phyloP scores from a whole-genome alignment of 1,139 yeast species.

The Hemisphaericaspora lyxosophila region DNA sequence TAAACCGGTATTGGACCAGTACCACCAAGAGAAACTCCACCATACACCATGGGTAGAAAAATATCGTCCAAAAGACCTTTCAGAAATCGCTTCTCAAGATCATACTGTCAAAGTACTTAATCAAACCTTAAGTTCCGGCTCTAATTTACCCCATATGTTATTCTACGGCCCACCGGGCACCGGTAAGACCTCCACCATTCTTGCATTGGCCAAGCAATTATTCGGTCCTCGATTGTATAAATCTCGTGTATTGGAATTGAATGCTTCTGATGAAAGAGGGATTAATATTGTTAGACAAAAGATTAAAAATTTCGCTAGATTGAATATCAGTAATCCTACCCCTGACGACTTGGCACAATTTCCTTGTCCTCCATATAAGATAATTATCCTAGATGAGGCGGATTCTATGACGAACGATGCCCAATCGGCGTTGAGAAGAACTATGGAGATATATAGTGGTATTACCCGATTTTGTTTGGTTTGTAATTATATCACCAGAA shows the following conservation, averaged over 20 bases:
- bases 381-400: constrained; percentile 88
- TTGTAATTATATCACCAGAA: constrained; percentile 93
- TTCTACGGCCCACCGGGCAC: constrained; percentile 99
- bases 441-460: constrained; percentile 91
- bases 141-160: constrained; percentile 91
- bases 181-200: constrained; percentile 90
- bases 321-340: constrained; percentile 80
- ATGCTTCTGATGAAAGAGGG: constrained; percentile 97
- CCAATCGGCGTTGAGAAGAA: constrained; percentile 89
- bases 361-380: constrained; percentile 95
- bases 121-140: constrained; percentile 53
- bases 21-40: constrained; percentile 44
- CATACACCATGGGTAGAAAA: constrained; percentile 80
- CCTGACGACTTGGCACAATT: constrained; percentile 64
- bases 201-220: constrained; percentile 82
- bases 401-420: constrained; percentile 99
- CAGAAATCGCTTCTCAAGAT: constrained; percentile 89
- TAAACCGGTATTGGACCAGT: constrained; percentile 2
- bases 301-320: constrained; percentile 86
- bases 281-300: constrained; percentile 91
- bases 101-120: constrained; percentile 85
- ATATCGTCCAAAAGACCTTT: constrained; percentile 78
- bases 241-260: constrained; percentile 81
- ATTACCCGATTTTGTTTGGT: constrained; percentile 92
- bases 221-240: constrained; percentile 72